A percentile compares a stretch with the other conserved stretches of the same genome.
phyloP scores from a whole-genome alignment of 2,329 filamentous ascomycete genomes.

The Colletotrichum sublineola region DNA sequence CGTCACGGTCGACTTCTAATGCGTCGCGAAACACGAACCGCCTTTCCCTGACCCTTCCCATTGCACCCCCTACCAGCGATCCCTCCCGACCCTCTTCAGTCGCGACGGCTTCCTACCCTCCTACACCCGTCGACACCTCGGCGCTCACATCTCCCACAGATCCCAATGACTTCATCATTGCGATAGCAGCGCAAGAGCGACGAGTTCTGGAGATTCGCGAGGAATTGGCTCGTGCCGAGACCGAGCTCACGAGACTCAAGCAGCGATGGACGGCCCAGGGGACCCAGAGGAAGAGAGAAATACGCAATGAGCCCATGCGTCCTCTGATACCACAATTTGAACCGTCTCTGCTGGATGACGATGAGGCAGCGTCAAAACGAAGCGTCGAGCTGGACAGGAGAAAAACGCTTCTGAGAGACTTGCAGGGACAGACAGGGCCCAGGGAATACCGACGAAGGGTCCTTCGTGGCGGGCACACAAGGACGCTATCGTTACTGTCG shows the following conservation, averaged over 20 bases:
- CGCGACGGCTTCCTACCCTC: constrained; percentile 61
- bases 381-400: constrained; percentile 78
- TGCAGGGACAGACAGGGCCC: constrained; percentile 60
- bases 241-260: constrained; percentile 82
- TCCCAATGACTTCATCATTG: constrained; percentile 81
- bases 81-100: constrained; percentile 66
- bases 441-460: constrained; percentile 68
- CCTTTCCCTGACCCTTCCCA: constrained; percentile 73
- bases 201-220: constrained; percentile 91
- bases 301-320: constrained; percentile 69
- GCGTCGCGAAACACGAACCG: constrained; percentile 68
- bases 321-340: constrained; percentile 43
- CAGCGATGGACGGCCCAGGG: constrained; percentile 86
- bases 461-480: constrained; percentile 75
- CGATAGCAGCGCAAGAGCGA: constrained; percentile 92
- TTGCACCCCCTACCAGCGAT: constrained; percentile 66
- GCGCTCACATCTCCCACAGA: constrained; percentile 63
- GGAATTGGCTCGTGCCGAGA: constrained; percentile 86
- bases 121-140: constrained; percentile 64
- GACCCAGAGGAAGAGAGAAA: constrained; percentile 79
- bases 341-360: constrained; percentile 54
- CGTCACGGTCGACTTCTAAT: constrained; percentile 65
- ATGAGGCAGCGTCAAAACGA: constrained; percentile 52
- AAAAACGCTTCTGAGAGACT: constrained; percentile 70
- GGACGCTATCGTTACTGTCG: constrained; percentile 85